Evolutionary conservation across 108 stramenopile genomes (phyloP).

Genomic region (Schizochytrium sp.): DNA sequence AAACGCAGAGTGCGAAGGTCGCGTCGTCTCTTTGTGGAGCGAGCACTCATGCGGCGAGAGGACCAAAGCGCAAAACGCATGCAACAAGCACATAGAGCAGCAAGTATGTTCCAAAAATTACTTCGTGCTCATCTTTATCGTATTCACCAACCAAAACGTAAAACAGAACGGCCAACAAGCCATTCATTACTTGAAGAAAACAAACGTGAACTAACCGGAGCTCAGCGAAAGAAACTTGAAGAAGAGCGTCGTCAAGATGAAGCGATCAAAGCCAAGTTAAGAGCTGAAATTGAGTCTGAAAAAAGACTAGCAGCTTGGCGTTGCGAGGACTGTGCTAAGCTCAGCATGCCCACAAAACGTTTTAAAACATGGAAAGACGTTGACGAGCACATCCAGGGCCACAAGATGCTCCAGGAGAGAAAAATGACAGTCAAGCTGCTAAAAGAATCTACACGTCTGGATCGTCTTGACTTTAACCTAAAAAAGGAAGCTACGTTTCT

Average conservation of each 20-base stretch:
- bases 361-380: slow-evolving; percentile 52
- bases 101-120: neutral
- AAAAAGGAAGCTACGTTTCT: neutral
- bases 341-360: neutral
- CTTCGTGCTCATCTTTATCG: too few species aligned
- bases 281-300: neutral
- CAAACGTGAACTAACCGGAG: neutral
- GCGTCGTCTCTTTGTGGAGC: neutral
- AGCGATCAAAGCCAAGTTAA: neutral
- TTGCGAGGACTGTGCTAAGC: neutral
- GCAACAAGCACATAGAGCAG: neutral
- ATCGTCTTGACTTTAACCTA: neutral
- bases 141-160: too few species aligned
- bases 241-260: neutral
- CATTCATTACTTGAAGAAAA: neutral
- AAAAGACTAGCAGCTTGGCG: neutral
- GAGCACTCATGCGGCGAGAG: neutral
- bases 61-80: neutral
- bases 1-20: neutral
- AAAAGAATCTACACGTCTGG: neutral
- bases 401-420: neutral
- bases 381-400: slow-evolving; percentile 17
- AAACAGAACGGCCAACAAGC: too few species aligned
- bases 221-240: neutral
- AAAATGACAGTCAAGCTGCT: neutral